Evolutionary conservation across 768 basidiomycete species (phyloP).

Genomic region (Leucogyrophana mollusca): DNA sequence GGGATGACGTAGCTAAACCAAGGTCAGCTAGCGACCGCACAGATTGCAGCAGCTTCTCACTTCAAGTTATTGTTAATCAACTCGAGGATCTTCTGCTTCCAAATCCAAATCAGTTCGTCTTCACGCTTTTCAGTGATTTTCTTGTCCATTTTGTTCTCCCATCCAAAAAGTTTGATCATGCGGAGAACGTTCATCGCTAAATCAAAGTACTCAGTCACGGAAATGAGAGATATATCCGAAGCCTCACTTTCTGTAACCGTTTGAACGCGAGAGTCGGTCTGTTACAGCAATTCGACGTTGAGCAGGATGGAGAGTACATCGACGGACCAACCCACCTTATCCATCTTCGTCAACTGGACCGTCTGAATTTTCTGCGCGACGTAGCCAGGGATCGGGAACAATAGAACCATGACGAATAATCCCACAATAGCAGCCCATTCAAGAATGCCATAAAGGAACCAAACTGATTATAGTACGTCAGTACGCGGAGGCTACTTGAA

Average conservation of each 20-base stretch:
- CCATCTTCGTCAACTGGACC: conserved; percentile 50
- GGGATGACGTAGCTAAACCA: conserved; percentile 54
- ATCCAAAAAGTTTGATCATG: conserved; percentile 72
- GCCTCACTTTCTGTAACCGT: conserved; percentile 56
- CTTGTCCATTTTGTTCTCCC: conserved; percentile 56
- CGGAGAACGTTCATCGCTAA: conserved; percentile 55
- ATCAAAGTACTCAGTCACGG: conserved; percentile 1
- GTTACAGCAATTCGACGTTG: neutral
- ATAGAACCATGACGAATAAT: conserved; percentile 46
- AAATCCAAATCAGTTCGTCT: conserved; percentile 55
- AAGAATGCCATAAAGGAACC: no score
- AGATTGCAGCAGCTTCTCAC: neutral
- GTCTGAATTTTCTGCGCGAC: conserved; percentile 47
- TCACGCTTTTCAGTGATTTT: conserved; percentile 57
- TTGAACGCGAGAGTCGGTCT: conserved; percentile 62
- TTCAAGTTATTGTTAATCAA: conserved; percentile 37
- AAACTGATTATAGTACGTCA: conserved; percentile 12
- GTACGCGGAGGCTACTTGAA: no score
- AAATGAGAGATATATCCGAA: neutral
- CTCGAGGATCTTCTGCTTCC: conserved; percentile 50
- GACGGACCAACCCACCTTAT: conserved; percentile 27
- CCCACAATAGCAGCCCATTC: conserved; percentile 47
- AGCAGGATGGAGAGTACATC: neutral
- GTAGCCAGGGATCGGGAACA: conserved; percentile 58
- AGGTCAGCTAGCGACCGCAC: neutral